phyloP scores from a whole-genome alignment of 306 rosid genomes.

The Luffa aegyptiaca region DNA sequence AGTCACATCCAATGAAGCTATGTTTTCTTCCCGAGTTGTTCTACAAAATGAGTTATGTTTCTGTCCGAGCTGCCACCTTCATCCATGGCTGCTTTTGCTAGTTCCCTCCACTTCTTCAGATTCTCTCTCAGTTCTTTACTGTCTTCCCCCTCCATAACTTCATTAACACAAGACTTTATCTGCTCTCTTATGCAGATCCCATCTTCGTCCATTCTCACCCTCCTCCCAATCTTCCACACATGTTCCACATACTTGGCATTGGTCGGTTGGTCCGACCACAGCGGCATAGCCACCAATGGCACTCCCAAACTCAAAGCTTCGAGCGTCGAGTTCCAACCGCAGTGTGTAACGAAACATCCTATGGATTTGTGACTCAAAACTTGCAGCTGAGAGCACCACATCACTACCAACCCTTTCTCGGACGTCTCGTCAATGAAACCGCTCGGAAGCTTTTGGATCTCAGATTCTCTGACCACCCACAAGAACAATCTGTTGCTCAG shows the following conservation, averaged over 20 bases:
- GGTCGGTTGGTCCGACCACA: conserved; percentile 18
- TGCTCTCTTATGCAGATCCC: conserved; percentile 8
- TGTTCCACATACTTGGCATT: conserved; percentile 18
- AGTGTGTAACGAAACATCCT: conserved; percentile 25
- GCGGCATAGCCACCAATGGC: conserved; percentile 21
- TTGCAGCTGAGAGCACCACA: conserved; percentile 21
- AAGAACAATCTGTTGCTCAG: conserved; percentile 20
- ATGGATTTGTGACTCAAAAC: conserved; percentile 14
- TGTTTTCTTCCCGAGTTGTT: background rate
- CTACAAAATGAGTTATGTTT: background rate
- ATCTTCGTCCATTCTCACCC: conserved; percentile 5
- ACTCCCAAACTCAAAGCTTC: conserved; percentile 19
- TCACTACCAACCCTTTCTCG: conserved; percentile 7
- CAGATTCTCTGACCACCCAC: conserved; percentile 27
- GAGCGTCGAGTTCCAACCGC: conserved; percentile 23
- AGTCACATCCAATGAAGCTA: no score
- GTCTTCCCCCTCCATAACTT: conserved; percentile 16
- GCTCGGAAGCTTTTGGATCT: background rate
- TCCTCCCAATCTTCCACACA: conserved; percentile 17
- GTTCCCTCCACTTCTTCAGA: background rate
- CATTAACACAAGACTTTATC: background rate
- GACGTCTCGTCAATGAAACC: background rate
- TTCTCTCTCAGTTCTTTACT: background rate
- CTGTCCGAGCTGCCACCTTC: background rate
- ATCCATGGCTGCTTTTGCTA: background rate